phyloP scores from a whole-genome alignment of 306 rosid species.

The Quercus ilex region DNA sequence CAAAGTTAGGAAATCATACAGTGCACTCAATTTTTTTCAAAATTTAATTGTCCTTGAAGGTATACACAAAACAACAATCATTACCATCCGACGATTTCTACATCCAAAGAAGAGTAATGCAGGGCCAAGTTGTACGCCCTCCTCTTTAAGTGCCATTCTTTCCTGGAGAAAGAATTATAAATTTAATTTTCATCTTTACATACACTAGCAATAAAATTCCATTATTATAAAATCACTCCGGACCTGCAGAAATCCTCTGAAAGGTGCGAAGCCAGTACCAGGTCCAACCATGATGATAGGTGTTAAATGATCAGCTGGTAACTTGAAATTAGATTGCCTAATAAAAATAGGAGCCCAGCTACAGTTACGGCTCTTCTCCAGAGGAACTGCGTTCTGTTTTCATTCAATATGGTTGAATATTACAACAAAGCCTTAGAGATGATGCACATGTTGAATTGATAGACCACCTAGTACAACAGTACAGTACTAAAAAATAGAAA shows the following conservation, averaged over 20 bases:
- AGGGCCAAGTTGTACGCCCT: slow-evolving; percentile 72
- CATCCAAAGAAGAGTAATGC: slow-evolving; percentile 92
- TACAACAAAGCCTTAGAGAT: slow-evolving; percentile 7
- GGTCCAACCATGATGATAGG: slow-evolving; percentile 95
- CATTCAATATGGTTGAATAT: slow-evolving; percentile 22
- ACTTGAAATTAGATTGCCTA: slow-evolving; percentile 86
- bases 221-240: slow-evolving; percentile 14
- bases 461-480: not conserved
- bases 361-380: slow-evolving; percentile 66
- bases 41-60: slow-evolving; percentile 6
- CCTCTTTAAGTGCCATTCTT: slow-evolving; percentile 71
- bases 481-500: slow-evolving; percentile 9
- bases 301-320: slow-evolving; percentile 65
- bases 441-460: slow-evolving; percentile 8
- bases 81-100: slow-evolving; percentile 87
- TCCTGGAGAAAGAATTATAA: slow-evolving; percentile 53
- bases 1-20: slow-evolving; percentile 19
- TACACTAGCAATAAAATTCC: not conserved
- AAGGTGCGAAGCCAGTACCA: slow-evolving; percentile 98
- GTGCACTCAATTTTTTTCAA: not conserved
- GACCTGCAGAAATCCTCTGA: slow-evolving; percentile 97
- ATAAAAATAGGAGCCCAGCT: slow-evolving; percentile 91
- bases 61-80: slow-evolving; percentile 4
- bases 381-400: slow-evolving; percentile 70
- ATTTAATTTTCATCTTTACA: not conserved